Base-by-base conservation (phyloP, 805 yeast species). In the Brettanomyces bruxellensis region DNA sequence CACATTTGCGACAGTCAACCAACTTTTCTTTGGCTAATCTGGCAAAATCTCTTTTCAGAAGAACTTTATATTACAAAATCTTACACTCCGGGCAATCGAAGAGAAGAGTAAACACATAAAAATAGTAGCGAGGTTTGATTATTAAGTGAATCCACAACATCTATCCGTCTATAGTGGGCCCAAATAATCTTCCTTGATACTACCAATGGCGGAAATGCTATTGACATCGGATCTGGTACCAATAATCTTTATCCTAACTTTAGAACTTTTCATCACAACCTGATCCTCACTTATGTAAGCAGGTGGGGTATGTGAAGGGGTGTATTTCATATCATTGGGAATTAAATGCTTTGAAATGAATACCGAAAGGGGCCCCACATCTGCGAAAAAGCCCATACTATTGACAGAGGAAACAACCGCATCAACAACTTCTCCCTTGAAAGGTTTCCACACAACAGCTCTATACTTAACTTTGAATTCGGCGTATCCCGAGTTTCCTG, bases 141-240 rank as follows among this genome's bases (percentile, higher is more conserved):
- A 18, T 18, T 28, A 28, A 28, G 11, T 28, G 32, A 28, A 6
- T 28, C 32, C 11, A 28, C 32, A 28, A 28, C 32, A 28, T 28
- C 11, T 28, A 28, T 28, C 32, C 32, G 32, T 28, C 38, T 35
- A 79, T 49, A 79, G 64, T 32, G 95, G 95, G 46, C 99, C 99
- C 67, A 93, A 74, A 65, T 88, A 93, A 70, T 93, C 99, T 69
- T 93, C 99, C 66, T 91, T 93, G 60, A 93, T 91, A 66, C 95
- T 86, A 43, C 99, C 99, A 62, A 93, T 93, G 41, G 98, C 99
- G 64, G 88, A 87, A 63, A 93, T 91, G 58, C 93, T 91, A 59
- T 95, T 93, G 12, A 93, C 99, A 68, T 95, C 98, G 12, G 97
- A 86, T 62, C 97, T 78, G 28, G 96, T 93, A 67, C 98, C 99